Evolutionary conservation across 2,329 filamentous ascomycete genomes (phyloP), one percentile per base, ranked within the genome.

Genomic region (Tolypocladium nubicola): DNA sequence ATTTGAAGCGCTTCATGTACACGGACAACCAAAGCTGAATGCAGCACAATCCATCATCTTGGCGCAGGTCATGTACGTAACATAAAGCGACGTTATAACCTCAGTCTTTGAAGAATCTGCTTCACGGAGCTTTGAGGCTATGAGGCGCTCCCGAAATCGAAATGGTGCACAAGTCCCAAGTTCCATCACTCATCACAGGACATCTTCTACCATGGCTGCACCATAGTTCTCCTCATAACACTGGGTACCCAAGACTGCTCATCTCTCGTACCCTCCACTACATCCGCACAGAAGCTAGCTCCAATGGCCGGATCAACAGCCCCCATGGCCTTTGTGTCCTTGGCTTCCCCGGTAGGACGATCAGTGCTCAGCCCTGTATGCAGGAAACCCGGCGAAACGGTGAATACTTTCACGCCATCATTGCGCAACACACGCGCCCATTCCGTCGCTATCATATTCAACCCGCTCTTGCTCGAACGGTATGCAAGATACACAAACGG

Each of bases 371-470:
- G 50, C 14, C 54, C 54, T 9, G 56, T 60, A 14, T 56, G 53
- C 6, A 60, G 40, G 23, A 56, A 58, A 7, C 58, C 58, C 2
- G 58, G 58, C 19, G 56, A 58, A 4, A 60, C 47, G 23, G 39
- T 55, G 50, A 56, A 60, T 1, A 58, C 56, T 23, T 60, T 60
- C 43, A 60, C 56, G 1, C 56, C 56, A 52, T 60, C 58, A 2
- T 55, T 57, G 1, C 37, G 39, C 16, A 60, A 33, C 0, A 60
- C 2, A 10, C 54, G 53, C 14, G 55, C 40, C 58, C 58, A 60
- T 11, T 58, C 56, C 16, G 47, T 23, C 58, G 58, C 55, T 47
- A 60, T 41, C 56, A 60, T 58, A 33, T 60, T 60, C 26, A 58
- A 38, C 1, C 56, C 58, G 3, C 56, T 56, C 43, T 60, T 60